Evolutionary conservation across 768 basidiomycete genomes (phyloP).

Genomic region (Tephrocybe sp.): DNA sequence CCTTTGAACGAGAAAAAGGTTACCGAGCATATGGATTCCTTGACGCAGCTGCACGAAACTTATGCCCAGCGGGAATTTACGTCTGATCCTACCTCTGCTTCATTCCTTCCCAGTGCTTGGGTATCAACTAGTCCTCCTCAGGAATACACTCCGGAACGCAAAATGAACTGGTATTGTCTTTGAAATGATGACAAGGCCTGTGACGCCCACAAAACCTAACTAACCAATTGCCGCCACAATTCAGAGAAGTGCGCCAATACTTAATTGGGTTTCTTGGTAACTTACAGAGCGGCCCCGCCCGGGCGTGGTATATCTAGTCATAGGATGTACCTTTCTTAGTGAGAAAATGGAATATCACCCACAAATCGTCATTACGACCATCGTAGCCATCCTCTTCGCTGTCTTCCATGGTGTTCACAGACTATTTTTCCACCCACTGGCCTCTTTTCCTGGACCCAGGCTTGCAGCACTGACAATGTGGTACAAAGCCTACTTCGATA

Average conservation of each 20-base stretch:
- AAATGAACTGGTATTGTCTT: not conserved
- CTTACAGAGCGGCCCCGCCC: not conserved
- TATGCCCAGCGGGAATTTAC: no score
- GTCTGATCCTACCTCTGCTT: no score
- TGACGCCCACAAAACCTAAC: not conserved
- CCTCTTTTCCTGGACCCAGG: constrained; percentile 31
- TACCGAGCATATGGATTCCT: no score
- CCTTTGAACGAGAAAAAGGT: no score
- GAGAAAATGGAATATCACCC: not conserved
- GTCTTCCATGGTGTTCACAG: constrained; percentile 14
- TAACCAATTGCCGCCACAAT: not conserved
- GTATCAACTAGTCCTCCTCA: constrained; percentile 5
- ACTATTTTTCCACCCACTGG: constrained; percentile 27
- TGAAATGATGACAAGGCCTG: not conserved
- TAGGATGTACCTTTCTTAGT: not conserved
- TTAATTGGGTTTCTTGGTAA: not conserved
- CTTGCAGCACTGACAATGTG: constrained; percentile 32
- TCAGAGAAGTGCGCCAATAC: not conserved
- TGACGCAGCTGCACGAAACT: no score
- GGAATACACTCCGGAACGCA: not conserved
- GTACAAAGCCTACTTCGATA: constrained; percentile 35
- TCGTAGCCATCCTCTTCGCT: not conserved
- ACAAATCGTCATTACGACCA: not conserved
- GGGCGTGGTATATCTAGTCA: not conserved
- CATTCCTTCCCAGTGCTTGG: no score